Conservation (phyloP, 805 yeast genomes). For the Scheffersomyces ergatensis region DNA sequence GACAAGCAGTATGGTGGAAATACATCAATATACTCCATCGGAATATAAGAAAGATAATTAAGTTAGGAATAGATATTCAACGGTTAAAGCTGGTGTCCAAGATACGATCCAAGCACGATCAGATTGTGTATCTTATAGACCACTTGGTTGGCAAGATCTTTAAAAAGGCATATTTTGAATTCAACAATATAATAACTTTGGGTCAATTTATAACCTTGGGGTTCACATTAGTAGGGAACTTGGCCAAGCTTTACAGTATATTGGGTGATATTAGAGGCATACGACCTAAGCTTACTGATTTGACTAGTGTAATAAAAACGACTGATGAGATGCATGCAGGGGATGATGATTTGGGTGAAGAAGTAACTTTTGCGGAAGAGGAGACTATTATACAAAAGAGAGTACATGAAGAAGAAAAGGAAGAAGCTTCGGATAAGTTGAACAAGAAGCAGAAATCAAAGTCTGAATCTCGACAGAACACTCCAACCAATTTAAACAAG, state of each 20-base stretch:
- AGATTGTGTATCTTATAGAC: conserved; percentile 11
- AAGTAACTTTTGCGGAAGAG: conserved; percentile 22
- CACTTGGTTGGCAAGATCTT: conserved; percentile 35
- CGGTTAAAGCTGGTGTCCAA: conserved; percentile 3
- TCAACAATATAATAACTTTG: conserved; percentile 62
- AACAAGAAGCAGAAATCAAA: conserved; percentile 2
- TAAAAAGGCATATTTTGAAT: conserved; percentile 53
- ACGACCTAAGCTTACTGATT: too few relatives aligned
- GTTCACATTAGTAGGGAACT: conserved; percentile 58
- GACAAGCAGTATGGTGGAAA: conserved; percentile 74
- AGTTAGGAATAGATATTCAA: conserved; percentile 11
- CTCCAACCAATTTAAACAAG: too few relatives aligned
- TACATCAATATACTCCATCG: conserved; percentile 64
- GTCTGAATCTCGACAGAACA: too few relatives aligned
- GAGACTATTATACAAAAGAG: too few relatives aligned
- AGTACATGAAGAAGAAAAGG: too few relatives aligned
- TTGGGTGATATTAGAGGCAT: conserved; percentile 10
- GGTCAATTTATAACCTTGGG: conserved; percentile 81
- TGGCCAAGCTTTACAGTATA: conserved; percentile 42
- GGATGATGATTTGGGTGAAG: conserved; percentile 25
- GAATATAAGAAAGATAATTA: conserved; percentile 40
- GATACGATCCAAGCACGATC: conserved; percentile 4
- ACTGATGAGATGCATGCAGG: neutral
- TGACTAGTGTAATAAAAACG: neutral
- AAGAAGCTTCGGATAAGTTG: conserved; percentile 10